These are phyloP conservation scores for Debaryomyces robertsiae DNA, from an alignment of 1,139 yeast genomes.

Conservation along the genomic window DNA sequence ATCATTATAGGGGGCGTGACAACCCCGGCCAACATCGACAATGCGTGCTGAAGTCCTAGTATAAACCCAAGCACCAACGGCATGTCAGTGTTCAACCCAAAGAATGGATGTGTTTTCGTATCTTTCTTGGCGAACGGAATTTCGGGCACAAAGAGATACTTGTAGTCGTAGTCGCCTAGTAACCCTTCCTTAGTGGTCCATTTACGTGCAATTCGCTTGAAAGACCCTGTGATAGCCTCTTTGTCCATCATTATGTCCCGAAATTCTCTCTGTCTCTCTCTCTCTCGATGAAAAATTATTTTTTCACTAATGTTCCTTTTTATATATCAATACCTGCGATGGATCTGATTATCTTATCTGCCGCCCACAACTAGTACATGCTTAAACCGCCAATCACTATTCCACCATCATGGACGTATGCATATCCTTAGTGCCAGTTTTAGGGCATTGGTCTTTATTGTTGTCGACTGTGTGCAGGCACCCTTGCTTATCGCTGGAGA, in stretches of 20 bases:
- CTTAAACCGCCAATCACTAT: background rate
- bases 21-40: conserved; percentile 90
- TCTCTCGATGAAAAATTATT: background rate
- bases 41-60: conserved; percentile 82
- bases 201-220: conserved; percentile 37
- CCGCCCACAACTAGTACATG: no score
- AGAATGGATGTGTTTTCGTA: conserved; percentile 70
- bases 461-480: no score
- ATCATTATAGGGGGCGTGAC: conserved; percentile 83
- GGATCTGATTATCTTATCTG: no score
- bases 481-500: no score
- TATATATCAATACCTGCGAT: no score
- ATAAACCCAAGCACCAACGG: conserved; percentile 74
- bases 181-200: conserved; percentile 74
- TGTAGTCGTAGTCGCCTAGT: conserved; percentile 82
- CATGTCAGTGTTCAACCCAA: conserved; percentile 75
- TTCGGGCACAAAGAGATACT: conserved; percentile 72
- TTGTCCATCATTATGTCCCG: conserved; percentile 12
- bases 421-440: no score
- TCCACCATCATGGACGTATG: background rate
- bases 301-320: no score
- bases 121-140: conserved; percentile 62
- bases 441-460: no score
- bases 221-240: conserved; percentile 19
- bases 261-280: background rate